Evolutionary conservation across 352 stramenopile species (phyloP).

Genomic region (Pythium chondricola): DNA sequence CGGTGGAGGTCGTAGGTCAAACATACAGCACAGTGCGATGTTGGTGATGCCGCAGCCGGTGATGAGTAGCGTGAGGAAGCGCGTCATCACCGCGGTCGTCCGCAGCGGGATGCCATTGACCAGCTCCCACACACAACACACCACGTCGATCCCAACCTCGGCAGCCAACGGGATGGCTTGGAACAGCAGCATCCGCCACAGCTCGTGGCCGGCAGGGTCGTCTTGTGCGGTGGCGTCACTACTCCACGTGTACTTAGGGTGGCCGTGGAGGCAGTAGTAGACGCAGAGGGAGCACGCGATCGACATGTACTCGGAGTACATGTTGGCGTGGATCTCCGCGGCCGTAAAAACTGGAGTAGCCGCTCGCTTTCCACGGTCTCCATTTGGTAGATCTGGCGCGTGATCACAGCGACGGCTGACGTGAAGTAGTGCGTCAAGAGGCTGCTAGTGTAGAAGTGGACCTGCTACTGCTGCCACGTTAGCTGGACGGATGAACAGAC

Average conservation of each 20-base stretch:
- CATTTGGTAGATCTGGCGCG: neutral
- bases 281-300: conserved; percentile 27
- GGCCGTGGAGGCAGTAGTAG: conserved; percentile 17
- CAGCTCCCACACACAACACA: conserved; percentile 21
- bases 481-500: neutral
- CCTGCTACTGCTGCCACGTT: neutral
- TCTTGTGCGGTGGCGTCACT: too few relatives aligned
- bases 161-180: conserved; percentile 9
- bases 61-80: conserved; percentile 1
- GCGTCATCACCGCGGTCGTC: neutral
- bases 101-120: conserved; percentile 17
- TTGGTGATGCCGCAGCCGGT: conserved; percentile 1
- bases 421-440: neutral
- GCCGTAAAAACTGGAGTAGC: conserved; percentile 7
- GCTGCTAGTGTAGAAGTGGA: neutral
- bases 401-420: neutral
- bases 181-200: too few relatives aligned
- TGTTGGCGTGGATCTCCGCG: conserved; percentile 18
- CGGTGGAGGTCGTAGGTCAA: neutral
- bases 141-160: conserved; percentile 22
- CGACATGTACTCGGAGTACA: conserved; percentile 37
- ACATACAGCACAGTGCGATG: conserved; percentile 7
- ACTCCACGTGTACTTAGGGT: conserved; percentile 18
- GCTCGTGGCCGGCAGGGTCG: neutral
- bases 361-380: neutral